These are phyloP conservation scores for Eutypella sp. DNA, from an alignment of 2,329 filamentous ascomycete species.

Conservation along the genomic window DNA sequence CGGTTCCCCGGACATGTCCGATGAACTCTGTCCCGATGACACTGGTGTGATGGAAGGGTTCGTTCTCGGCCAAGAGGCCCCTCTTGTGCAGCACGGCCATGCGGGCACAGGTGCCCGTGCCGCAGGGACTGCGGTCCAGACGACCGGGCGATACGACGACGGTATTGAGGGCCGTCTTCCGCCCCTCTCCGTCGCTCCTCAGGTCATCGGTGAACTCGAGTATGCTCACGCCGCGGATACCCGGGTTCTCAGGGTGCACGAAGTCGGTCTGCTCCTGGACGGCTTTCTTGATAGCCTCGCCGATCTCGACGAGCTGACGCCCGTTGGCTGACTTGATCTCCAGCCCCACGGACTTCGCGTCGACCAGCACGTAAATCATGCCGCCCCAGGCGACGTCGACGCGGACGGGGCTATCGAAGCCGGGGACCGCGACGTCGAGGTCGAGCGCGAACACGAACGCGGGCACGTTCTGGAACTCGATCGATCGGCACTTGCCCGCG, in stretches of 20 bases:
- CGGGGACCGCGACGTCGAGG: conserved; percentile 33
- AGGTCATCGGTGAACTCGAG: conserved; percentile 34
- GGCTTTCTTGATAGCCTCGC: conserved; percentile 36
- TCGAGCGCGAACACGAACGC: conserved; percentile 37
- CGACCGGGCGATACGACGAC: conserved; percentile 40
- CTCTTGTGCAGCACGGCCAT: conserved; percentile 38
- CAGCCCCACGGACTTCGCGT: conserved; percentile 32
- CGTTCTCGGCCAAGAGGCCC: conserved; percentile 30
- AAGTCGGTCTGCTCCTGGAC: conserved; percentile 30
- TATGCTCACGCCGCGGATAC: conserved; percentile 35
- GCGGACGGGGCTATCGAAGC: conserved; percentile 29
- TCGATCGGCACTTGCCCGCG: conserved; percentile 36
- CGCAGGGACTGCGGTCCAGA: conserved; percentile 42
- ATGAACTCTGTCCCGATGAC: conserved; percentile 39
- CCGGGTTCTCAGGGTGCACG: conserved; percentile 37
- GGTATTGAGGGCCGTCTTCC: conserved; percentile 31
- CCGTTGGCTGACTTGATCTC: conserved; percentile 28
- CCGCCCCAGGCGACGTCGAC: conserved; percentile 44
- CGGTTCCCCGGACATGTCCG: conserved; percentile 30
- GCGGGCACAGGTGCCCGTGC: conserved; percentile 39
- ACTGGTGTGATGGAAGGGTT: conserved; percentile 34
- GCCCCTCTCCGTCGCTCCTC: conserved; percentile 7
- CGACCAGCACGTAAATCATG: conserved; percentile 39
- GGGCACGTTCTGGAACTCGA: conserved; percentile 41
- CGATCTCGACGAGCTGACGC: conserved; percentile 33